Conservation (phyloP, 2,329 filamentous ascomycete species). For the Ascochyta lentis region DNA sequence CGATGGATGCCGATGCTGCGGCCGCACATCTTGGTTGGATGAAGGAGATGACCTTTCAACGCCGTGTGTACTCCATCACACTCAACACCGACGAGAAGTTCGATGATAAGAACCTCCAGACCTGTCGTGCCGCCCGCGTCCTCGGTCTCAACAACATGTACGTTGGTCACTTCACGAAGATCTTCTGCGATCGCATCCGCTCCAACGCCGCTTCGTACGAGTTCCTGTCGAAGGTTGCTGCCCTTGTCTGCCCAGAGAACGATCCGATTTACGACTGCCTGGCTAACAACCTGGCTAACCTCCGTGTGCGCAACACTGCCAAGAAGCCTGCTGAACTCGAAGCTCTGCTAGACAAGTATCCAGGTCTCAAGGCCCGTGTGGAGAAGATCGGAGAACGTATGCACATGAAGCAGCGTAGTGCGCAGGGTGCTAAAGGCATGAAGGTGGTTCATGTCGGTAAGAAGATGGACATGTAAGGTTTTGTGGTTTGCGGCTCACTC, state of each 20-base stretch:
- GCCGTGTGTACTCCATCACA: slow-evolving; percentile 32
- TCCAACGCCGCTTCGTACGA: slow-evolving; percentile 16
- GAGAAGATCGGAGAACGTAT: slow-evolving; percentile 18
- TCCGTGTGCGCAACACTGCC: slow-evolving; percentile 1
- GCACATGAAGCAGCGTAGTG: background rate
- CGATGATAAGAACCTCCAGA: slow-evolving; percentile 32
- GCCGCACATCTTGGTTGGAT: slow-evolving; percentile 33
- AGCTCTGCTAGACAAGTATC: slow-evolving; percentile 12
- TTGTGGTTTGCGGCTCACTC: too few species aligned
- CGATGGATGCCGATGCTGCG: slow-evolving; percentile 28
- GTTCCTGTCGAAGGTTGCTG: slow-evolving; percentile 28
- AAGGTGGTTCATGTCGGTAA: background rate
- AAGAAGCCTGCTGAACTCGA: slow-evolving; percentile 6
- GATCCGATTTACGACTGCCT: slow-evolving; percentile 41
- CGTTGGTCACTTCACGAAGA: slow-evolving; percentile 39
- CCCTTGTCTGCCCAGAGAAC: slow-evolving; percentile 23
- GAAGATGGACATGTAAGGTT: background rate
- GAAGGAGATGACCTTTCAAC: slow-evolving; percentile 30
- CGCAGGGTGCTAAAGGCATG: background rate
- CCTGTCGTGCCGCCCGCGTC: slow-evolving; percentile 33
- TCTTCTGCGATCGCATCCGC: slow-evolving; percentile 39
- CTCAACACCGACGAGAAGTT: slow-evolving; percentile 21
- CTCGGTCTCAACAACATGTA: slow-evolving; percentile 40
- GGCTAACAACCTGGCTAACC: slow-evolving; percentile 31
- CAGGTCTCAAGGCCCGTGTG: slow-evolving; percentile 14